Percentiles rank a stretch among this genome's conserved stretches.
These are phyloP conservation scores for Colletotrichum camelliae DNA, from an alignment of 2,329 filamentous ascomycete genomes.

Conservation along the genomic window DNA sequence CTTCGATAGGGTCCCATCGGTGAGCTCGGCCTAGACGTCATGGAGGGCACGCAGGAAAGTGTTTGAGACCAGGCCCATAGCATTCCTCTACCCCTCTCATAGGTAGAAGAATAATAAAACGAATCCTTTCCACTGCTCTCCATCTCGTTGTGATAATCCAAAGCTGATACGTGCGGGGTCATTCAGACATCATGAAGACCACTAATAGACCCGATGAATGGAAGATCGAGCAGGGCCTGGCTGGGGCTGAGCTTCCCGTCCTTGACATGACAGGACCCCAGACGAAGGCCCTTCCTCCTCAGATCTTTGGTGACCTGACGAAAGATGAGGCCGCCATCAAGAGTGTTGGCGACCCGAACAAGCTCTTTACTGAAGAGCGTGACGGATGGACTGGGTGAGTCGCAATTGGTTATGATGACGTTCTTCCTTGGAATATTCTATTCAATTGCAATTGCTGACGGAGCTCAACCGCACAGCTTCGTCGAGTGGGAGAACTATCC, in stretches of 20 bases:
- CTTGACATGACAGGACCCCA: conserved; percentile 48
- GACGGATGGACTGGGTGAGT: conserved; percentile 39
- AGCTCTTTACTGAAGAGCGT: conserved; percentile 30
- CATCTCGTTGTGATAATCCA: background rate
- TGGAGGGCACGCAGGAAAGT: background rate
- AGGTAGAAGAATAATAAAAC: background rate
- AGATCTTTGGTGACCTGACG: conserved; percentile 33
- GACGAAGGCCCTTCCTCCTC: conserved; percentile 32
- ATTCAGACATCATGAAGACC: background rate
- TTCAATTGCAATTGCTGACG: background rate
- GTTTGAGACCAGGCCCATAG: background rate
- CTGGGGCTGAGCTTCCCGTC: conserved; percentile 49
- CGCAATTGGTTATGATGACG: background rate
- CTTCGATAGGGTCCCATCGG: background rate
- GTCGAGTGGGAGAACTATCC: conserved; percentile 75
- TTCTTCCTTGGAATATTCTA: background rate
- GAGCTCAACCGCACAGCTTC: conserved; percentile 44
- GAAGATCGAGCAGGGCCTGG: conserved; percentile 58
- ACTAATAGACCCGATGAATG: conserved; percentile 44
- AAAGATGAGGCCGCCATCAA: conserved; percentile 47
- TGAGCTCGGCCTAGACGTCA: background rate
- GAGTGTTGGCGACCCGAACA: conserved; percentile 39
- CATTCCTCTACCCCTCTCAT: background rate
- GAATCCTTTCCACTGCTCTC: background rate
- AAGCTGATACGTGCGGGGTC: background rate